Percentiles rank a stretch among this genome's conserved stretches.
phyloP scores from a whole-genome alignment of 257 asterid species.

The Knoxia roxburghii region DNA sequence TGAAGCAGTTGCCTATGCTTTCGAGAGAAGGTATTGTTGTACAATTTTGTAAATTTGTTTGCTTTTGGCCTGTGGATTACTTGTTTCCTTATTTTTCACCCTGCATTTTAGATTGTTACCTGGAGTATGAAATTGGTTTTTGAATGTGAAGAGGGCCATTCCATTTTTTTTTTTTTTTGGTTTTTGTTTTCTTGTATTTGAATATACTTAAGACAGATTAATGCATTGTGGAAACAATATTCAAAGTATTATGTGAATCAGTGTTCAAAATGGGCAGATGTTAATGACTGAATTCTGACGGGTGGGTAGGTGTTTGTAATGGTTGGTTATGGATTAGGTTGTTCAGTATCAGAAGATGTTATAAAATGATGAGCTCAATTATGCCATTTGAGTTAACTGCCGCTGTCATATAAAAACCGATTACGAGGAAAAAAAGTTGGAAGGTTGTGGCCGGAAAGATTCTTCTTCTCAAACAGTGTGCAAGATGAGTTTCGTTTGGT shows the following conservation, averaged over 20 bases:
- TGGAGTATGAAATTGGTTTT: background rate
- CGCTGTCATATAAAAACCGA: background rate
- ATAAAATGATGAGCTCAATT: background rate
- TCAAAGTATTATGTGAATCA: background rate
- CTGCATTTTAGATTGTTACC: background rate
- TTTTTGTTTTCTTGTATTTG: background rate
- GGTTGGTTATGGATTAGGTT: background rate
- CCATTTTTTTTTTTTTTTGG: too few relatives aligned
- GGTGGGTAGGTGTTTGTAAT: background rate
- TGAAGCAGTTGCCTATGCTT: slow-evolving; percentile 40
- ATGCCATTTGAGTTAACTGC: background rate
- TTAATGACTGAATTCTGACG: background rate
- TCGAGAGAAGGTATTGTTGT: slow-evolving; percentile 34
- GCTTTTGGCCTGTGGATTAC: background rate
- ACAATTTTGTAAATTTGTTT: background rate
- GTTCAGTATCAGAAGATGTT: background rate
- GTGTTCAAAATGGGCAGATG: background rate
- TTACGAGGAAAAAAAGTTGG: too few relatives aligned
- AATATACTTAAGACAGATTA: background rate
- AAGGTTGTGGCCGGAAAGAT: background rate
- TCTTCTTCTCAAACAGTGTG: background rate
- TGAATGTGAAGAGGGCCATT: background rate
- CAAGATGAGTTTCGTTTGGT: background rate
- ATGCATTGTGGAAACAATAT: background rate
- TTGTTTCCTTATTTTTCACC: background rate